Base-by-base conservation (phyloP, 352 stramenopile genomes). In the Peronospora destructor region DNA sequence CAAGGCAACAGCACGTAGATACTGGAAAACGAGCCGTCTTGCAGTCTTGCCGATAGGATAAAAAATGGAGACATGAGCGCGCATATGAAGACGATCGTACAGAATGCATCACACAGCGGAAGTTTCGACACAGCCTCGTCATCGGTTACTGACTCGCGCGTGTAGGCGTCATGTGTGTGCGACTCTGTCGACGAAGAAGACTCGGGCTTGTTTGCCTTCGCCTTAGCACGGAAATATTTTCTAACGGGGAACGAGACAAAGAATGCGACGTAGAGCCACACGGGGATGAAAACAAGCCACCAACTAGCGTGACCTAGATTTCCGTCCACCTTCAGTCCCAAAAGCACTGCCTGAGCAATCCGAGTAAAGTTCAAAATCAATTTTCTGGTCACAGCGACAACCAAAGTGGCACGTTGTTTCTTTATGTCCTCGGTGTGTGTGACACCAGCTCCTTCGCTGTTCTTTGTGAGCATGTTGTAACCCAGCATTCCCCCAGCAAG, bases 1-100 rank as follows among this genome's bases (percentile, higher is more conserved):
- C 76, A 90, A 38, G 81, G 81, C 25, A 91, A 55, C 21, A 91
- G 58, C 34, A 91, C 73, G 66, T 88, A 91, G 35, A 91, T 77
- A 45, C 68, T 73, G 29, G 81, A 91, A 56, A 91, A 91, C 4
- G 64, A 67, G 9, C 64, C 75, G 45, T 74, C 60, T 38, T 91
- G 59, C n/a, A 91, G 64, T 9, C 81, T 76, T 32, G 80, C 73
- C 4, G 78, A 72, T 41, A 91, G 61, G 58, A 91, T 87, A 46
- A 91, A 86, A 59, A 84, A 86, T 30, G 81, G 81, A 37, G 81
- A 91, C 46, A 70, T 75, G 13, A 87, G 50, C 12, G 75, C 64
- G 11, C 66, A 59, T 56, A 81, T 71, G 47, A 84, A 56, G 14
- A 66, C 25, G 21, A 81, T 67, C 30, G 72, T 80, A 56, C 74